Evolutionary conservation across 768 basidiomycete species (phyloP).

Genomic region (Tubosaeta brunneosetosa): DNA sequence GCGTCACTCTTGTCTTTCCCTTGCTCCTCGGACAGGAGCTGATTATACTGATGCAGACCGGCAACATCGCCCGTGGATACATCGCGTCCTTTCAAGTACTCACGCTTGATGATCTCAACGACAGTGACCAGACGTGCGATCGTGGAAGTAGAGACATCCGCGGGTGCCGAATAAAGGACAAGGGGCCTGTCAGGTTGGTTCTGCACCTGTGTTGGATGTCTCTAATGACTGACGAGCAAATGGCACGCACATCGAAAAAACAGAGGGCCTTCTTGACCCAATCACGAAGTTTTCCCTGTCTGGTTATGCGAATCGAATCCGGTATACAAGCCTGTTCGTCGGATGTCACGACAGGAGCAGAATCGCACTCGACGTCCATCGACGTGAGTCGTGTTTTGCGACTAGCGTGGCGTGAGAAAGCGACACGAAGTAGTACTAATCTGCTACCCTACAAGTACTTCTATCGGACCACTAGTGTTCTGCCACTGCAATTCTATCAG

Average conservation of each 20-base stretch:
- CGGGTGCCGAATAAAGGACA: conserved; percentile 57
- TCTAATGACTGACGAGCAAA: not conserved
- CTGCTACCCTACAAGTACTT: conserved; percentile 6
- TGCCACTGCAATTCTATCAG: conserved; percentile 39
- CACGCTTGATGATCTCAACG: conserved; percentile 81
- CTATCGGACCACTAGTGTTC: conserved; percentile 53
- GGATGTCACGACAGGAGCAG: conserved; percentile 2
- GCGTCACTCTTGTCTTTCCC: conserved; percentile 29
- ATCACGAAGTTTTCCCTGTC: conserved; percentile 47
- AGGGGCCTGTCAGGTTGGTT: conserved; percentile 45
- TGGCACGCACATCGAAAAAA: conserved; percentile 45
- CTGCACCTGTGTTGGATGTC: conserved; percentile 28
- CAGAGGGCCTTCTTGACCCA: conserved; percentile 53
- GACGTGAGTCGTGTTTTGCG: no score
- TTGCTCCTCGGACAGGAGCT: conserved; percentile 46
- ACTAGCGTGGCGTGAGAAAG: conserved; percentile 22
- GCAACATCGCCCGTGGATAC: conserved; percentile 37
- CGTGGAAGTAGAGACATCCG: conserved; percentile 33
- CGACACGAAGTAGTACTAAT: not conserved
- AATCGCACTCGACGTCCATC: conserved; percentile 14
- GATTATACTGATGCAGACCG: conserved; percentile 77
- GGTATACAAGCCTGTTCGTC: conserved; percentile 6
- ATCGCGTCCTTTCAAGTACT: conserved; percentile 57
- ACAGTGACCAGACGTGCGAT: conserved; percentile 67
- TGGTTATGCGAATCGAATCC: conserved; percentile 49